phyloP scores from a whole-genome alignment of 140 eudicot genomes.

The Erigeron philadelphicus region DNA sequence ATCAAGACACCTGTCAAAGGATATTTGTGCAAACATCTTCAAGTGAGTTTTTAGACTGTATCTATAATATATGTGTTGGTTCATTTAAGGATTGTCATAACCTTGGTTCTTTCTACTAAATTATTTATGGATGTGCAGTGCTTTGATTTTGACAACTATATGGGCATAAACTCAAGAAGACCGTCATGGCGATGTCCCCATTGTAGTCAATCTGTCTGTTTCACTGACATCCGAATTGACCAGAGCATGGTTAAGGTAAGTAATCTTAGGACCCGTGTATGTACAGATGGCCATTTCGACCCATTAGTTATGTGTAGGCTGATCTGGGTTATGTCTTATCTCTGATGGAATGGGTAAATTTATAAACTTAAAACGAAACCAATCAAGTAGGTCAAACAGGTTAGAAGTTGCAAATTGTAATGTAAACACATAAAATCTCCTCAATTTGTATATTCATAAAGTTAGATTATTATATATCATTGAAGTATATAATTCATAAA shows the following conservation, averaged over 20 bases:
- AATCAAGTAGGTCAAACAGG: neutral
- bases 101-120: neutral
- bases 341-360: neutral
- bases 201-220: constrained; percentile 76
- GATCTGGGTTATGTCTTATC: neutral
- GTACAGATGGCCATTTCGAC: neutral
- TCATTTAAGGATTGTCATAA: constrained; percentile 8
- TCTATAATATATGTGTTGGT: too few relatives aligned
- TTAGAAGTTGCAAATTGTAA: neutral
- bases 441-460: neutral
- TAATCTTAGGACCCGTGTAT: constrained; percentile 1
- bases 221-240: constrained; percentile 66
- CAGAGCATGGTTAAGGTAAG: constrained; percentile 72
- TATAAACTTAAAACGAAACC: neutral
- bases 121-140: constrained; percentile 39
- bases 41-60: constrained; percentile 38
- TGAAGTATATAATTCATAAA: too few relatives aligned
- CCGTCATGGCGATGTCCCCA: constrained; percentile 95
- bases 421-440: neutral
- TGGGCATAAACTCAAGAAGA: constrained; percentile 71
- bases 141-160: constrained; percentile 73
- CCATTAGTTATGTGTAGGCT: neutral
- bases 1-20: constrained; percentile 79
- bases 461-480: neutral
- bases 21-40: constrained; percentile 68